Conservation (phyloP, 2,329 filamentous ascomycete genomes). For the Trichoderma sp. region DNA sequence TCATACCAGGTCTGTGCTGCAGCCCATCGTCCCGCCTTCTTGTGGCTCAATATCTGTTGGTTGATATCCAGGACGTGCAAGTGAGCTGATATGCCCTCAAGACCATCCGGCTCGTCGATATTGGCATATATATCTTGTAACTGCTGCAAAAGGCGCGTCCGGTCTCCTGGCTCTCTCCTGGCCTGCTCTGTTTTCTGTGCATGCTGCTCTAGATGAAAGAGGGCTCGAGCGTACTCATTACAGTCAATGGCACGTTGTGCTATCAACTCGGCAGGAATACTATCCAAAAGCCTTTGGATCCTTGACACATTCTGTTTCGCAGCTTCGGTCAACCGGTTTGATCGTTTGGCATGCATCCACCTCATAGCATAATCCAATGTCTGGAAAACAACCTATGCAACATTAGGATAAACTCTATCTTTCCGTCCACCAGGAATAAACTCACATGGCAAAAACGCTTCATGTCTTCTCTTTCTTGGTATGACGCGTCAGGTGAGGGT, state of each 20-base stretch:
- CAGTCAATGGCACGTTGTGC: slow-evolving; percentile 90
- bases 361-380: slow-evolving; percentile 88
- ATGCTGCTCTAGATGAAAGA: slow-evolving; percentile 95
- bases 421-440: not conserved
- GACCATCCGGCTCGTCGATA: slow-evolving; percentile 95
- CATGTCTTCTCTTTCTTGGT: slow-evolving; percentile 71
- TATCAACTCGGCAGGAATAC: slow-evolving; percentile 74
- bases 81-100: slow-evolving; percentile 91
- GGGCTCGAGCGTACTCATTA: slow-evolving; percentile 85
- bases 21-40: slow-evolving; percentile 90
- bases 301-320: slow-evolving; percentile 55
- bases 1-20: slow-evolving; percentile 98
- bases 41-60: slow-evolving; percentile 89
- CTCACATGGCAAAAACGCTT: slow-evolving; percentile 85
- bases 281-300: slow-evolving; percentile 56
- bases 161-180: slow-evolving; percentile 54
- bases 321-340: slow-evolving; percentile 37
- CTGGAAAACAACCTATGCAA: slow-evolving; percentile 77
- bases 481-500: slow-evolving; percentile 53
- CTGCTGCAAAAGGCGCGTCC: slow-evolving; percentile 71
- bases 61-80: slow-evolving; percentile 86
- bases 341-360: slow-evolving; percentile 78
- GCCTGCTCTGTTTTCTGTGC: slow-evolving; percentile 59
- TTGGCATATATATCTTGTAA: slow-evolving; percentile 94
- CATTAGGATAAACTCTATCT: slow-evolving; percentile 31